Percentiles rank a stretch among this genome's conserved stretches.
Evolutionary conservation across 805 yeast genomes (phyloP).

Genomic region (Schwanniomyces occidentalis): DNA sequence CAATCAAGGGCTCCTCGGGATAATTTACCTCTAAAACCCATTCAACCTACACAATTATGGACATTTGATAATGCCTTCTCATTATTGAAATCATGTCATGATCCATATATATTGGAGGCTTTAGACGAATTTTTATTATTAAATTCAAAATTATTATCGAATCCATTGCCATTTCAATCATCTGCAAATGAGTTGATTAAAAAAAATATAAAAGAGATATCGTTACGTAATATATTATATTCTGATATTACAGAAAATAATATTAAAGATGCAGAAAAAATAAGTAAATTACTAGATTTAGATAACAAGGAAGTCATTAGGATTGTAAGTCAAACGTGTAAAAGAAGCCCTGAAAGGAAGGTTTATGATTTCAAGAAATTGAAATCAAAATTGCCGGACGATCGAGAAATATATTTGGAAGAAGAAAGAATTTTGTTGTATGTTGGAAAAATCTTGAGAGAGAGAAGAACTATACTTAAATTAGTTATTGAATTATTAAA

Average conservation of each 20-base stretch:
- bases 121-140: slow-evolving; percentile 40
- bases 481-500: slow-evolving; percentile 48
- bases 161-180: slow-evolving; percentile 30
- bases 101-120: slow-evolving; percentile 32
- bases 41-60: slow-evolving; percentile 39
- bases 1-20: slow-evolving; percentile 5
- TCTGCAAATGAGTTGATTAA: background rate
- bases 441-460: slow-evolving; percentile 45
- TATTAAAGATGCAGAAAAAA: slow-evolving; percentile 38
- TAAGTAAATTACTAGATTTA: slow-evolving; percentile 40
- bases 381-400: slow-evolving; percentile 36
- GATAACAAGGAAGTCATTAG: slow-evolving; percentile 50
- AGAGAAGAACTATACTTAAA: slow-evolving; percentile 51
- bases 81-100: slow-evolving; percentile 29
- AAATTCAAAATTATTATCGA: slow-evolving; percentile 28
- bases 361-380: slow-evolving; percentile 21
- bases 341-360: slow-evolving; percentile 35
- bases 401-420: slow-evolving; percentile 29
- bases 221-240: slow-evolving; percentile 42
- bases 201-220: slow-evolving; percentile 25
- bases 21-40: slow-evolving; percentile 23
- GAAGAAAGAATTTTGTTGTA: slow-evolving; percentile 33
- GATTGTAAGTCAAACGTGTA: slow-evolving; percentile 41
- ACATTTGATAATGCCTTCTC: slow-evolving; percentile 40
- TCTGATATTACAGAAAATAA: slow-evolving; percentile 32